Evolutionary conservation across 768 basidiomycete genomes (phyloP).

Genomic region (Neoboletus magnificus): DNA sequence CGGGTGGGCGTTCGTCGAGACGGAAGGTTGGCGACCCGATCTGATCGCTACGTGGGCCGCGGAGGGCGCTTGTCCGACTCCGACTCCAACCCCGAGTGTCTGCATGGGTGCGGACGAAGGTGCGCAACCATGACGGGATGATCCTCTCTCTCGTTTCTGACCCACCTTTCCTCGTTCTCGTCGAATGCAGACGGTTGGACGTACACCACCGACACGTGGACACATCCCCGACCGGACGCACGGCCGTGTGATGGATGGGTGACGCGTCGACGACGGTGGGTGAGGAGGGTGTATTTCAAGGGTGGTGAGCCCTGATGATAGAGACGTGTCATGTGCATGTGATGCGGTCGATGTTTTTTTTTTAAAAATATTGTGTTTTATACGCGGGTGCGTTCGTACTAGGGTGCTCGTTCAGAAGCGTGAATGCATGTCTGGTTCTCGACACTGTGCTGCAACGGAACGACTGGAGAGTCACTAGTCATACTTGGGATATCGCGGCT

Average conservation of each 20-base stretch:
- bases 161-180: no score
- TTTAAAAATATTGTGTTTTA: no score
- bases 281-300: slow-evolving; percentile 52
- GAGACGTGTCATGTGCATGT: no score
- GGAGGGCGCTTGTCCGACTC: not conserved
- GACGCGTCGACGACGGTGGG: slow-evolving; percentile 69
- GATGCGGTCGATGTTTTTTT: not conserved
- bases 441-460: not conserved
- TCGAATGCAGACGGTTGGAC: slow-evolving; percentile 58
- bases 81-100: not conserved
- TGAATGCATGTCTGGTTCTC: not conserved
- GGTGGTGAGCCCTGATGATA: not conserved
- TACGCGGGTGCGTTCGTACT: not conserved
- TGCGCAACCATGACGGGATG: no score
- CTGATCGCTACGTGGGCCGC: slow-evolving; percentile 53
- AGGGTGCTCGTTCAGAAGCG: not conserved
- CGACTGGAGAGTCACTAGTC: not conserved
- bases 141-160: not conserved
- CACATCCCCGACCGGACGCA: slow-evolving; percentile 41
- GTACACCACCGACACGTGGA: slow-evolving; percentile 77
- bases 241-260: slow-evolving; percentile 45
- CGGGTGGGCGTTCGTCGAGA: slow-evolving; percentile 72
- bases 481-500: not conserved
- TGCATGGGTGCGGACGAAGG: slow-evolving; percentile 28
- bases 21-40: slow-evolving; percentile 77